These are phyloP conservation scores for Dalbergia oliveri DNA, from an alignment of 306 rosid genomes.

Conservation along the genomic window DNA sequence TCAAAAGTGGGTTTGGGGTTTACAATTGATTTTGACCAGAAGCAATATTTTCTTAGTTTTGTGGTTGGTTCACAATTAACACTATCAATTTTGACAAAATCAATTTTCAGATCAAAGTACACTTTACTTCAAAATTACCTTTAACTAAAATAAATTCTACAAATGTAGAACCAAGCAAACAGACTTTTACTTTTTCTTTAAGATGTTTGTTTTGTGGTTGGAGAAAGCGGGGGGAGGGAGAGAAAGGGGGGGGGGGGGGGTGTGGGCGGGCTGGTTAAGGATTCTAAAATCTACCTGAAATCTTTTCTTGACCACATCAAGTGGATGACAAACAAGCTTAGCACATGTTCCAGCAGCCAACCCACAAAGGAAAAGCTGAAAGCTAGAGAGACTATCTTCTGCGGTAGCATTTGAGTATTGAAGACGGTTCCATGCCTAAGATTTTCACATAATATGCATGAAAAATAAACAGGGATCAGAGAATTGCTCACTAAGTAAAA, in stretches of 20 bases:
- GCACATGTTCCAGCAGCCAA: conserved; percentile 94
- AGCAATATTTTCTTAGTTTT: too few species aligned
- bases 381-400: conserved; percentile 69
- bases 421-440: conserved; percentile 76
- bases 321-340: conserved; percentile 97
- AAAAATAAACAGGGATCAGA: conserved; percentile 21
- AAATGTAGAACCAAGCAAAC: too few species aligned
- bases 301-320: conserved; percentile 97
- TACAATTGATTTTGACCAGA: too few species aligned
- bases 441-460: conserved; percentile 31
- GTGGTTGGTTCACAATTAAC: too few species aligned
- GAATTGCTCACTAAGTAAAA: conserved; percentile 25
- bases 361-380: conserved; percentile 90
- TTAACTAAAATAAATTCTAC: too few species aligned
- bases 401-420: conserved; percentile 48
- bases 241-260: too few species aligned
- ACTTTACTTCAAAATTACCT: too few species aligned
- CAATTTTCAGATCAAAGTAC: too few species aligned
- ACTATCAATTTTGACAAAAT: too few species aligned
- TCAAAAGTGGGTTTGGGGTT: too few species aligned
- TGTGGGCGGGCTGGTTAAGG: neutral
- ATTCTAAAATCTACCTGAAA: conserved; percentile 72
- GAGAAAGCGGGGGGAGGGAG: neutral
- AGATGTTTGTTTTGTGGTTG: too few species aligned
- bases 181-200: too few species aligned